A percentile compares a stretch with the other conserved stretches of the same genome.
Evolutionary conservation across 148 eudicot genomes (phyloP).

Genomic region (Pharnaceum exiguum): DNA sequence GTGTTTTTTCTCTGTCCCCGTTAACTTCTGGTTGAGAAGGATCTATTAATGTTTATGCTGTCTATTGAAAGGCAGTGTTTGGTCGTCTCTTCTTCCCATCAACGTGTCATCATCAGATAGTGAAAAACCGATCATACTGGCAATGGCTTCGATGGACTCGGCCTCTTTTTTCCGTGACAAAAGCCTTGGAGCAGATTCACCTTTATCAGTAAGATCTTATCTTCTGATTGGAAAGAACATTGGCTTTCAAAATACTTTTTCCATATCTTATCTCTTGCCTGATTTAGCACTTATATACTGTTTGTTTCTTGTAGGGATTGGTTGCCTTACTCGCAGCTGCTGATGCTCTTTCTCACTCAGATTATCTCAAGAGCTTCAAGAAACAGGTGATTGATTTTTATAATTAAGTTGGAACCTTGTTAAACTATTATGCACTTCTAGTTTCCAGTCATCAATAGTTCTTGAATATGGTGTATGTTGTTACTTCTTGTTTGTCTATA

Average conservation of each 20-base stretch:
- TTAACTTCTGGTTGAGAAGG: no score
- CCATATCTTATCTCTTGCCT: constrained; percentile 10
- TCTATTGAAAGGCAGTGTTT: constrained; percentile 88
- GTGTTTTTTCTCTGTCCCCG: no score
- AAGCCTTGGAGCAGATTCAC: constrained; percentile 92
- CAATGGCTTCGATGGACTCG: constrained; percentile 86
- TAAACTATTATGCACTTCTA: not conserved
- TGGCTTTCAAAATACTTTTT: not conserved
- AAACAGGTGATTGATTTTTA: constrained; percentile 57
- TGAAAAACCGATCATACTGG: constrained; percentile 61
- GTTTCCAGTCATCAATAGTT: no score
- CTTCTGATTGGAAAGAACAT: not conserved
- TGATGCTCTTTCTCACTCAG: constrained; percentile 77
- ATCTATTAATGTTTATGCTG: not conserved
- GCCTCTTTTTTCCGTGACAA: constrained; percentile 96
- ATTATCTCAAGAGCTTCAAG: constrained; percentile 42
- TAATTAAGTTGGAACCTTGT: not conserved
- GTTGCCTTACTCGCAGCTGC: constrained; percentile 81
- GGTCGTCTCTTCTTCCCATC: constrained; percentile 91
- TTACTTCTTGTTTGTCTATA: not conserved
- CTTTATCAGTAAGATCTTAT: constrained; percentile 66
- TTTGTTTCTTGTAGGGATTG: constrained; percentile 57
- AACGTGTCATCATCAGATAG: constrained; percentile 35
- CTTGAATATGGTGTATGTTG: not conserved
- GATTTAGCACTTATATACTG: constrained; percentile 4